phyloP scores from a whole-genome alignment of 1,139 yeast genomes.

The Kurtzmaniella natalensis region DNA sequence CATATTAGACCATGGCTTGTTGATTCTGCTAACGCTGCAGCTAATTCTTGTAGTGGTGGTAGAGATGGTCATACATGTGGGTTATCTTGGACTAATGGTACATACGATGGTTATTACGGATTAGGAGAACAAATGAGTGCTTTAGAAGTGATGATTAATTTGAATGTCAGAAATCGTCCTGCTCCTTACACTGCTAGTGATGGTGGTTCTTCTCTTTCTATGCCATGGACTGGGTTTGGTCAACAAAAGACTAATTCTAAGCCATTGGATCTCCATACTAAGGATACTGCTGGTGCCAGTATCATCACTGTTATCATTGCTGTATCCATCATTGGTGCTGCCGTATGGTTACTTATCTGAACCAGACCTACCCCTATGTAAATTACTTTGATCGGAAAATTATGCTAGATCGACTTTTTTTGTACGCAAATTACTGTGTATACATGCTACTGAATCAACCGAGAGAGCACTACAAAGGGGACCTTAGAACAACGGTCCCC shows the following conservation, averaged over 20 bases:
- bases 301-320: slow-evolving; percentile 76
- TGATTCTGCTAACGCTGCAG: slow-evolving; percentile 74
- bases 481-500: too few relatives aligned
- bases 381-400: too few relatives aligned
- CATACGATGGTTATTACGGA: slow-evolving; percentile 81
- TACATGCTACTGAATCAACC: too few relatives aligned
- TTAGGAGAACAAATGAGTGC: slow-evolving; percentile 93
- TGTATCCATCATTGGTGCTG: slow-evolving; percentile 57
- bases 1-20: slow-evolving; percentile 49
- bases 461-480: too few relatives aligned
- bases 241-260: slow-evolving; percentile 31
- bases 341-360: slow-evolving; percentile 74
- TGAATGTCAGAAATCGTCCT: slow-evolving; percentile 49
- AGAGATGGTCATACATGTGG: slow-evolving; percentile 89
- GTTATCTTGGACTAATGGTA: slow-evolving; percentile 59
- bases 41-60: slow-evolving; percentile 82
- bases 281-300: slow-evolving; percentile 87
- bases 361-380: too few relatives aligned
- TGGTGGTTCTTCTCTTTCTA: slow-evolving; percentile 62
- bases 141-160: slow-evolving; percentile 67
- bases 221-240: slow-evolving; percentile 56
- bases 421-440: too few relatives aligned
- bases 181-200: slow-evolving; percentile 53
- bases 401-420: too few relatives aligned
- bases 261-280: slow-evolving; percentile 50